Conservation (phyloP, 768 basidiomycete genomes). For the Lentinula boryana region DNA sequence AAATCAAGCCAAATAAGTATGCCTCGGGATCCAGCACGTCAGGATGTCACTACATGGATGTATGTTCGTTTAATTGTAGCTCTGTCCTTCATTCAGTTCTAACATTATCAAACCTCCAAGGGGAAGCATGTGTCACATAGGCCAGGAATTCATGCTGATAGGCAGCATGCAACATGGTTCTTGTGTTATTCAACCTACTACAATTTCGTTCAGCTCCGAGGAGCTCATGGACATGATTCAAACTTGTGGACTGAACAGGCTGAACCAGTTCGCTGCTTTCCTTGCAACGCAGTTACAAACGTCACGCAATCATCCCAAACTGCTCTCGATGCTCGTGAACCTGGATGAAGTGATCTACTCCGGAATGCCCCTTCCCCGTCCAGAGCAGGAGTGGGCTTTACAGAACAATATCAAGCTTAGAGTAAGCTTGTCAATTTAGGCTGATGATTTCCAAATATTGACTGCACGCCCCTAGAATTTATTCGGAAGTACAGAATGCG, state of each 20-base stretch:
- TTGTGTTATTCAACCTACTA: slow-evolving; percentile 53
- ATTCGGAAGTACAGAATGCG: slow-evolving; percentile 54
- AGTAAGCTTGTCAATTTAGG: slow-evolving; percentile 22
- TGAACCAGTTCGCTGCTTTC: slow-evolving; percentile 54
- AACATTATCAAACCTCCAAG: slow-evolving; percentile 18
- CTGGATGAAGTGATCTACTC: slow-evolving; percentile 46
- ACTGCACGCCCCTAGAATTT: slow-evolving; percentile 33
- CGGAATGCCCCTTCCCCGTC: slow-evolving; percentile 42
- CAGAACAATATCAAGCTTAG: slow-evolving; percentile 37
- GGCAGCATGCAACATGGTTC: slow-evolving; percentile 49
- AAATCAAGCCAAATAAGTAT: slow-evolving; percentile 51
- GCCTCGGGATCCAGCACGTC: slow-evolving; percentile 43
- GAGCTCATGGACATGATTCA: slow-evolving; percentile 50
- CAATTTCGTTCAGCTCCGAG: slow-evolving; percentile 44
- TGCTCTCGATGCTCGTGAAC: slow-evolving; percentile 36
- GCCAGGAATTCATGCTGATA: slow-evolving; percentile 34
- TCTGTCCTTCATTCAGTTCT: neutral
- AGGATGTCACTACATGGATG: slow-evolving; percentile 69
- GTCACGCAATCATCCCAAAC: slow-evolving; percentile 37
- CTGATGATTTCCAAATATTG: neutral
- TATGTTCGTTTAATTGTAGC: slow-evolving; percentile 26
- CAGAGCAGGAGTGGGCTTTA: slow-evolving; percentile 50
- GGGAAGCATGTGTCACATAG: slow-evolving; percentile 59
- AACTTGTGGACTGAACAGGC: slow-evolving; percentile 45
- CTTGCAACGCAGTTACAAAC: slow-evolving; percentile 42